Percentiles rank a stretch among this genome's conserved stretches.
These are phyloP conservation scores for Epichloe glyceriae DNA, from an alignment of 2,329 filamentous ascomycete species.

Conservation along the genomic window DNA sequence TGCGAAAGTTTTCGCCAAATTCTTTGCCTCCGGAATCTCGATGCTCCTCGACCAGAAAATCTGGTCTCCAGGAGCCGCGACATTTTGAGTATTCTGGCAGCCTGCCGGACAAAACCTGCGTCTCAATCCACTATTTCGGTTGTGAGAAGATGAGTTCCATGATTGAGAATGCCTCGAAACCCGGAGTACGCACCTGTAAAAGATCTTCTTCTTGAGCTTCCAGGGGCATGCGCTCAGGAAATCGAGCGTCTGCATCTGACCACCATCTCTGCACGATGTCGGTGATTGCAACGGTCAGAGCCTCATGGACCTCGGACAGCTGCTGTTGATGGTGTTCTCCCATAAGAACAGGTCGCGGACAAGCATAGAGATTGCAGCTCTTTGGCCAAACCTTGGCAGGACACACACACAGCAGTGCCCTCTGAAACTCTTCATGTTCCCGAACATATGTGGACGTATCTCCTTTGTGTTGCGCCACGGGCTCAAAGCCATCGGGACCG, in stretches of 20 bases:
- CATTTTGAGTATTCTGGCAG: slow-evolving; percentile 11
- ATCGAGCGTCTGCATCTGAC: slow-evolving; percentile 17
- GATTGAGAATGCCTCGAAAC: neutral
- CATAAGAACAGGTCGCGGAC: slow-evolving; percentile 23
- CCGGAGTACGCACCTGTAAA: slow-evolving; percentile 12
- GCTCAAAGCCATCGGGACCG: slow-evolving; percentile 1
- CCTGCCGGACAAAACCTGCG: slow-evolving; percentile 14
- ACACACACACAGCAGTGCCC: slow-evolving; percentile 11
- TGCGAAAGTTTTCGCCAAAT: slow-evolving; percentile 14
- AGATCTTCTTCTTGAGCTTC: slow-evolving; percentile 17
- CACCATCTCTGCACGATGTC: slow-evolving; percentile 28
- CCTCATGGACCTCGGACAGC: slow-evolving; percentile 17
- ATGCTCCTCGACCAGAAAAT: slow-evolving; percentile 24
- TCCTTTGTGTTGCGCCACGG: neutral
- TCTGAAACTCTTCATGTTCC: slow-evolving; percentile 11
- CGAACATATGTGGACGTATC: slow-evolving; percentile 2
- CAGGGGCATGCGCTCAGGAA: slow-evolving; percentile 22
- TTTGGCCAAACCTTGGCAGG: slow-evolving; percentile 17
- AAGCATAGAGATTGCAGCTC: slow-evolving; percentile 14
- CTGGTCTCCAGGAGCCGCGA: slow-evolving; percentile 25
- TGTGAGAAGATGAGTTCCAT: neutral
- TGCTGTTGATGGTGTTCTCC: slow-evolving; percentile 17
- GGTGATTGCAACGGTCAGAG: slow-evolving; percentile 18
- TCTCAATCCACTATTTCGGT: slow-evolving; percentile 16
- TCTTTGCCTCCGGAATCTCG: neutral